Percentiles rank a stretch among this genome's conserved stretches.
Evolutionary conservation across 2,329 filamentous ascomycete genomes (phyloP).

Genomic region (Colletotrichum neosansevieriae): DNA sequence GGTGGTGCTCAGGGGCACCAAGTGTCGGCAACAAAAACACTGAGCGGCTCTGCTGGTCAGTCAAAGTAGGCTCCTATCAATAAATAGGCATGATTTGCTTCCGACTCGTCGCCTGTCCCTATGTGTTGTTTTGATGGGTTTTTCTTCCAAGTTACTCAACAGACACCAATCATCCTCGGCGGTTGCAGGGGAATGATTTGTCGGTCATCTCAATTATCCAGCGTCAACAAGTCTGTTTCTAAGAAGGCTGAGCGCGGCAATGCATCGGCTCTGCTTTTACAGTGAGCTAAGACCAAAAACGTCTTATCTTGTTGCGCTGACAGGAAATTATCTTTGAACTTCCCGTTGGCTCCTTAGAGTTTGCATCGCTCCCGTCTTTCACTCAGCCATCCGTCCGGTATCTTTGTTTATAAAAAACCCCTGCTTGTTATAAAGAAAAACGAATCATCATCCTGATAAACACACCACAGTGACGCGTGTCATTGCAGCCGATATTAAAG

Average conservation of each 20-base stretch:
- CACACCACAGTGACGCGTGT: no score
- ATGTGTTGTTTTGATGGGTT: background rate
- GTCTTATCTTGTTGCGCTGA: no score
- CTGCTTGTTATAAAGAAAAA: no score
- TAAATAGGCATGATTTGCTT: constrained; percentile 3
- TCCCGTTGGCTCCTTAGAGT: background rate
- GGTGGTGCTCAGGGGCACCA: background rate
- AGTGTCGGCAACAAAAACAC: background rate
- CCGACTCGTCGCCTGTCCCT: background rate
- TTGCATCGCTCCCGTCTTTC: background rate
- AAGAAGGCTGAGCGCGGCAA: no score
- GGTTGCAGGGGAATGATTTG: background rate
- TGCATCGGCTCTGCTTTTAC: background rate
- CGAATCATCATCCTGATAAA: no score
- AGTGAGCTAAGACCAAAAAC: background rate
- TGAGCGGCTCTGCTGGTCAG: background rate
- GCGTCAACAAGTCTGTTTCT: no score
- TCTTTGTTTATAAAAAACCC: no score
- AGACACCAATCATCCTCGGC: background rate
- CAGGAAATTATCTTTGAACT: no score
- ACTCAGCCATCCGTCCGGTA: no score
- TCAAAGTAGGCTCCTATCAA: background rate
- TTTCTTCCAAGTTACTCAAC: background rate
- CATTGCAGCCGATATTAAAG: background rate
- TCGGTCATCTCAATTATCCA: background rate